These are phyloP conservation scores for Blepharisma japonicum DNA, from an alignment of 73 alveolate species.

Conservation along the genomic window DNA sequence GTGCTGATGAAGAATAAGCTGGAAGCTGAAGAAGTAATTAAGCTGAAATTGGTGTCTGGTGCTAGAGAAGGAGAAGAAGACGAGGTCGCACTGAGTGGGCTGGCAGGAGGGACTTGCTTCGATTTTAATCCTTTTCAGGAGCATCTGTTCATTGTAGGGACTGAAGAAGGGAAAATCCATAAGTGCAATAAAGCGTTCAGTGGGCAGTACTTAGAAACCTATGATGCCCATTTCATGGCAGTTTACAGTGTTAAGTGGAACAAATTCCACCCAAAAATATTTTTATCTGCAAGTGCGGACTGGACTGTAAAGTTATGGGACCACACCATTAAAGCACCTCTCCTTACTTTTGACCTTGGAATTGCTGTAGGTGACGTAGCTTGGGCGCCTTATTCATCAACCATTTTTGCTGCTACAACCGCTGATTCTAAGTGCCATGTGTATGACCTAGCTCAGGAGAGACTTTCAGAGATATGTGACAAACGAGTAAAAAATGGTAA, in stretches of 20 bases:
- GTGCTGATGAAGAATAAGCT: conserved; percentile 89
- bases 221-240: conserved; percentile 88
- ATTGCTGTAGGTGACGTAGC: conserved; percentile 98
- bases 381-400: conserved; percentile 99
- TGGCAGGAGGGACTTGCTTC: conserved; percentile 99
- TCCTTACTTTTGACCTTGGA: conserved; percentile 96
- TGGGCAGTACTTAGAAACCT: conserved; percentile 68
- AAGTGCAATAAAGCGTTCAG: conserved; percentile 98
- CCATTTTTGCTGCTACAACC: conserved; percentile 94
- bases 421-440: conserved; percentile 78
- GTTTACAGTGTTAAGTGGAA: conserved; percentile 98
- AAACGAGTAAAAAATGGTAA: conserved; percentile 70
- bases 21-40: conserved; percentile 84
- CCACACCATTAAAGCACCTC: conserved; percentile 81
- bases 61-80: conserved; percentile 68
- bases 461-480: conserved; percentile 75
- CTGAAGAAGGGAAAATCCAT: conserved; percentile 99
- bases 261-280: conserved; percentile 97
- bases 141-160: conserved; percentile 97
- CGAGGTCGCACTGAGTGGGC: conserved; percentile 80
- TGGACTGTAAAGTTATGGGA: conserved; percentile 99
- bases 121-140: conserved; percentile 94
- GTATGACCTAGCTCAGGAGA: conserved; percentile 82
- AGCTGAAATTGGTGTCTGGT: conserved; percentile 65
- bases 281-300: conserved; percentile 96